Evolutionary conservation across 176 grass and related monocot genomes (phyloP).

Genomic region (Aechmea fasciata): DNA sequence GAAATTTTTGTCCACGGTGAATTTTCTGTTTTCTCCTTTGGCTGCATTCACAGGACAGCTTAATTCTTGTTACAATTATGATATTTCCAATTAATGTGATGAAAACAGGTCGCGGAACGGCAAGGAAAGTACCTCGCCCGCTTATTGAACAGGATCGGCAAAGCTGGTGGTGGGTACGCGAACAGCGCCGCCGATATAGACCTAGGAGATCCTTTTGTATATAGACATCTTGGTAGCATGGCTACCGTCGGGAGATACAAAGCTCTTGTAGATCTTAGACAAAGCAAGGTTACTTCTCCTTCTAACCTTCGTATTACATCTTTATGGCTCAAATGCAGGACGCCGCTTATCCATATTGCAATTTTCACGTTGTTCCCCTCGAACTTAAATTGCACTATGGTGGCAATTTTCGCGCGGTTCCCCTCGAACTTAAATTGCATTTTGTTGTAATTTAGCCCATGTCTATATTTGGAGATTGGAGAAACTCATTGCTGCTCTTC

Average conservation of each 20-base stretch:
- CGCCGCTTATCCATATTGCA: too few species aligned
- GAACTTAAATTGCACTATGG: too few species aligned
- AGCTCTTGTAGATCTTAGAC: slow-evolving; percentile 81
- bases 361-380: too few species aligned
- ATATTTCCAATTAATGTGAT: slow-evolving; percentile 4
- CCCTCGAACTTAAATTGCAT: too few species aligned
- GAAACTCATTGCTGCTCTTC: slow-evolving; percentile 1
- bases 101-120: slow-evolving; percentile 74
- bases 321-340: background rate
- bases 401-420: too few species aligned
- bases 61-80: too few species aligned
- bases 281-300: slow-evolving; percentile 58
- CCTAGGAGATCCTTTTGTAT: slow-evolving; percentile 70
- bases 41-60: too few species aligned
- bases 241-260: slow-evolving; percentile 91
- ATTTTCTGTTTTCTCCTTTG: too few species aligned
- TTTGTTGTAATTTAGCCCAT: too few species aligned
- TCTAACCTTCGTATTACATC: background rate
- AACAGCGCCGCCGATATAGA: slow-evolving; percentile 36
- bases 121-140: slow-evolving; percentile 72
- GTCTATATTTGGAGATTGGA: background rate
- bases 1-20: too few species aligned
- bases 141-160: slow-evolving; percentile 48
- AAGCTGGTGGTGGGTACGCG: slow-evolving; percentile 66
- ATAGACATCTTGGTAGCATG: slow-evolving; percentile 91